A percentile compares a stretch with the other conserved stretches of the same genome.
Conservation (phyloP, 1,284 basidiomycete species). For the Malassezia nana region DNA sequence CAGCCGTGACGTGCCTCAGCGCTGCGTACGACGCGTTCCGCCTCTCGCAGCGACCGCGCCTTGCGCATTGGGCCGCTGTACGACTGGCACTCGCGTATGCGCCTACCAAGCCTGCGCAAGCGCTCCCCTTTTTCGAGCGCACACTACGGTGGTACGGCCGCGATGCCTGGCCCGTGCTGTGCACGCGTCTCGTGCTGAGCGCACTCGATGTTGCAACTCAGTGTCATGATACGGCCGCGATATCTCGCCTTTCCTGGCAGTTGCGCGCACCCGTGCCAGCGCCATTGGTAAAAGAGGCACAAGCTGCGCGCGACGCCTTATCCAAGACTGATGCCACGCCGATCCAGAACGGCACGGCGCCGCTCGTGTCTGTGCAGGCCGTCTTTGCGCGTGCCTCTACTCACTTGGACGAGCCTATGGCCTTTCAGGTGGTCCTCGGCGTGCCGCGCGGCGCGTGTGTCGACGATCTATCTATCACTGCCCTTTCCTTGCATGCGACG, state of each 20-base stretch:
- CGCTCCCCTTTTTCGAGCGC: slow-evolving; percentile 36
- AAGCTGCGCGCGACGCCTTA: background rate
- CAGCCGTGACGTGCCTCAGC: slow-evolving; percentile 21
- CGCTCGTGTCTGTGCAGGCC: background rate
- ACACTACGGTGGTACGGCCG: slow-evolving; percentile 26
- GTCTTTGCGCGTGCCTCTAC: background rate
- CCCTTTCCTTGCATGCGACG: background rate
- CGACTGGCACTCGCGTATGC: slow-evolving; percentile 28
- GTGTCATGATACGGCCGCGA: background rate
- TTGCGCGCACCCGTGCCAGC: background rate
- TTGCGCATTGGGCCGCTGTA: slow-evolving; percentile 25
- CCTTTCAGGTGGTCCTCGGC: background rate
- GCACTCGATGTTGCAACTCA: background rate
- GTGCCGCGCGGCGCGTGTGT: background rate
- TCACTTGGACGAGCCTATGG: background rate
- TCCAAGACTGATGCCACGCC: background rate
- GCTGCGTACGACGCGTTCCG: slow-evolving; percentile 34
- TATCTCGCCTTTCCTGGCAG: background rate
- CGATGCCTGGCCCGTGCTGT: slow-evolving; percentile 1
- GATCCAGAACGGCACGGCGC: background rate
- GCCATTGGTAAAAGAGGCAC: background rate
- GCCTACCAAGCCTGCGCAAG: slow-evolving; percentile 23
- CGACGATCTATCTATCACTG: background rate
- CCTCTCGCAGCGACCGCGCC: slow-evolving; percentile 13
- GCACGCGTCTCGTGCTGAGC: background rate